Percentiles rank a stretch among this genome's conserved stretches.
phyloP scores from a whole-genome alignment of 148 eudicot species.

The Diospyros lotus region DNA sequence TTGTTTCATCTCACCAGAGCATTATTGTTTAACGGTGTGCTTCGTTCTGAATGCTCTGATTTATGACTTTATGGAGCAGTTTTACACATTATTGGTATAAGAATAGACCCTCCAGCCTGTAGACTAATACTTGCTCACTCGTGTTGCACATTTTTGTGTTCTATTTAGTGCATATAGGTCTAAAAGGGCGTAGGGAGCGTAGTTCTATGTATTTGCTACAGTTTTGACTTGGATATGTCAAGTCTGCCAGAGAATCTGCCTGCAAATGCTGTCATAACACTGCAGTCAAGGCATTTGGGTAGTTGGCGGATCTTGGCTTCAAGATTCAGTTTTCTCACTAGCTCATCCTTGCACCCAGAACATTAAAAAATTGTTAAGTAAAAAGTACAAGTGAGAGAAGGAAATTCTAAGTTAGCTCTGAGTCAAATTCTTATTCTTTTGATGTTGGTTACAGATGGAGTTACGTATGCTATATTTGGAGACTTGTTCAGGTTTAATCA shows the following conservation, averaged over 20 bases:
- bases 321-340: too few species aligned
- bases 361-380: too few species aligned
- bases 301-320: neutral
- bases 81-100: too few species aligned
- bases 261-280: conserved; percentile 3
- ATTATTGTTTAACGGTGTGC: neutral
- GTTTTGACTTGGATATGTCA: neutral
- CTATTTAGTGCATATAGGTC: conserved; percentile 9
- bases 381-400: too few species aligned
- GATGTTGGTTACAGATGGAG: too few species aligned
- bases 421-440: too few species aligned
- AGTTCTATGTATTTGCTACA: neutral
- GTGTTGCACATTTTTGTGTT: too few species aligned
- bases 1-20: neutral
- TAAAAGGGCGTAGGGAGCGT: neutral
- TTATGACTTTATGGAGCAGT: neutral
- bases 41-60: neutral
- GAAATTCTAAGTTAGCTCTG: too few species aligned
- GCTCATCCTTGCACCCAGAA: neutral
- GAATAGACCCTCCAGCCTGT: neutral
- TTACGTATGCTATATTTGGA: too few species aligned
- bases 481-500: too few species aligned
- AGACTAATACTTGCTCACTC: neutral
- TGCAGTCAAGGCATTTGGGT: neutral
- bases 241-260: neutral